phyloP scores from a whole-genome alignment of 2,329 filamentous ascomycete species.

The Alternaria brassicae region DNA sequence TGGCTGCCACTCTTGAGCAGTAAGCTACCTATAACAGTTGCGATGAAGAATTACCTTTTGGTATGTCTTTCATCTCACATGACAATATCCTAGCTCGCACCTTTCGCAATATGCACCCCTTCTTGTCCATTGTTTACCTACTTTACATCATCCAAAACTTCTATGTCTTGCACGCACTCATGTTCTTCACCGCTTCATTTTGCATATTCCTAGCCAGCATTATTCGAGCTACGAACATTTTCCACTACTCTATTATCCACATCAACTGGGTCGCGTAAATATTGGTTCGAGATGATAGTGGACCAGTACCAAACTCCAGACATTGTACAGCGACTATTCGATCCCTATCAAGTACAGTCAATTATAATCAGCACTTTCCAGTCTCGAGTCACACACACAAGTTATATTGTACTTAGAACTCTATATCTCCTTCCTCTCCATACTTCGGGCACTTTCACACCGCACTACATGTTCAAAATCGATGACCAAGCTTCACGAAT shows the following conservation, averaged over 20 bases:
- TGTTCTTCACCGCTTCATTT: too few species aligned
- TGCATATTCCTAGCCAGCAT: too few species aligned
- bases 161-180: too few species aligned
- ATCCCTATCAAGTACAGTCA: background rate
- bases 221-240: too few species aligned
- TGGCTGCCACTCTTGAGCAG: slow-evolving; percentile 33
- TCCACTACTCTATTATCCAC: too few species aligned
- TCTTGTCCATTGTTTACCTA: too few species aligned
- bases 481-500: background rate
- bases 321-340: background rate
- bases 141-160: too few species aligned
- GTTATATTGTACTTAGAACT: too few species aligned
- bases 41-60: background rate
- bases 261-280: too few species aligned
- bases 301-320: background rate
- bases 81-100: too few species aligned
- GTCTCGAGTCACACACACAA: background rate
- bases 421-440: background rate
- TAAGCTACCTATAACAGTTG: background rate
- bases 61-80: background rate
- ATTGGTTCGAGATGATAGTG: background rate
- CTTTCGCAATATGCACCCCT: too few species aligned
- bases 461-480: background rate
- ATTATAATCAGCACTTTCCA: background rate
- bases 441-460: background rate